Percentiles rank a stretch among this genome's conserved stretches.
Conservation (phyloP, 805 yeast species). For the Starmerella gropengiesseri region DNA sequence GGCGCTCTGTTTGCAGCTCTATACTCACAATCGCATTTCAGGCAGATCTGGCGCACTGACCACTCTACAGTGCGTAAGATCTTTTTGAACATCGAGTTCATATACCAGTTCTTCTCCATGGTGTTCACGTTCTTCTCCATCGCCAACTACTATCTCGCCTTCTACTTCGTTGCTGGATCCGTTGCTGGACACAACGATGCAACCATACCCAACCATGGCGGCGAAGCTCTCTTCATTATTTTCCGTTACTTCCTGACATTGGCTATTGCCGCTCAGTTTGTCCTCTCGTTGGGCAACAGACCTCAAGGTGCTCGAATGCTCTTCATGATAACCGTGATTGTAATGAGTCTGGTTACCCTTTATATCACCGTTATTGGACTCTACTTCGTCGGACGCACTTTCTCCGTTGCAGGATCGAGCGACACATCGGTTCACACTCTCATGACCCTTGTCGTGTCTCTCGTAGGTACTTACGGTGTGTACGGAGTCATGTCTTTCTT, state of each 20-base stretch:
- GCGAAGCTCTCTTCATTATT: constrained; percentile 70
- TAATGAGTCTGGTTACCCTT: constrained; percentile 66
- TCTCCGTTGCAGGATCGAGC: constrained; percentile 29
- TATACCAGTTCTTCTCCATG: constrained; percentile 72
- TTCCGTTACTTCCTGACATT: constrained; percentile 79
- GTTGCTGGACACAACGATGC: constrained; percentile 40
- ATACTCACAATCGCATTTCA: constrained; percentile 75
- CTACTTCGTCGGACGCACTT: constrained; percentile 55
- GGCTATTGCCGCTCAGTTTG: constrained; percentile 74
- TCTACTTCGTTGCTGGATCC: constrained; percentile 86
- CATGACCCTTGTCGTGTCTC: constrained; percentile 64
- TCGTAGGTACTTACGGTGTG: constrained; percentile 84
- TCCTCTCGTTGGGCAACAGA: constrained; percentile 91
- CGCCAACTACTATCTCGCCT: constrained; percentile 83
- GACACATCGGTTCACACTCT: constrained; percentile 36
- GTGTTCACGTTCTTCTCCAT: constrained; percentile 86
- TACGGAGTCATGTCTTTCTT: constrained; percentile 71
- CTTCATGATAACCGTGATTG: constrained; percentile 59
- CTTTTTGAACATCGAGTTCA: constrained; percentile 74
- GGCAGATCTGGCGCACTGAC: constrained; percentile 77
- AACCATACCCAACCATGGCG: constrained; percentile 46
- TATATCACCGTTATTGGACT: constrained; percentile 78
- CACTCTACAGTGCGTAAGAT: constrained; percentile 74
- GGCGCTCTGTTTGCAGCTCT: constrained; percentile 97
- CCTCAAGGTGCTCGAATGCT: constrained; percentile 89